Percentiles rank a stretch among this genome's conserved stretches.
These are phyloP conservation scores for Hypomyces rosellus DNA, from an alignment of 2,329 filamentous ascomycete species.

Conservation along the genomic window DNA sequence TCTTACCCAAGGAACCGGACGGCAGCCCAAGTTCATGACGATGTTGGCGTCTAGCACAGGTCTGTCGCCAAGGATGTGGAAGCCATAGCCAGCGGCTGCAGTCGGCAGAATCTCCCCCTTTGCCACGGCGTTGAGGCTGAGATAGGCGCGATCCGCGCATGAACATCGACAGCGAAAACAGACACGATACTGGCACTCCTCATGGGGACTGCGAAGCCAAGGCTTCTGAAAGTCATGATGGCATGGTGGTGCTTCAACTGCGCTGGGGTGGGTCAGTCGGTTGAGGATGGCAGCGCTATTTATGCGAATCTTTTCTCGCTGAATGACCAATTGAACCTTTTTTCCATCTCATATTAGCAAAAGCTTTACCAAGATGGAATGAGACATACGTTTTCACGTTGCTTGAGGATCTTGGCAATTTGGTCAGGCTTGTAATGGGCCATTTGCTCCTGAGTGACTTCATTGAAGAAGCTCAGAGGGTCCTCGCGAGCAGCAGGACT, in stretches of 20 bases:
- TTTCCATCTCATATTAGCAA: neutral
- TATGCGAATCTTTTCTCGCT: constrained; percentile 20
- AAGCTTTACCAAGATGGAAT: constrained; percentile 3
- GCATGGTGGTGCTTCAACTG: constrained; percentile 13
- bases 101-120: constrained; percentile 44
- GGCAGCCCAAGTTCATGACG: constrained; percentile 35
- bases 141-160: constrained; percentile 36
- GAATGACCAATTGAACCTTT: constrained; percentile 29
- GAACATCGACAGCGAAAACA: constrained; percentile 44
- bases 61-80: constrained; percentile 37
- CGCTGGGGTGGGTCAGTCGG: constrained; percentile 12
- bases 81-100: constrained; percentile 47
- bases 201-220: constrained; percentile 30
- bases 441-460: constrained; percentile 37
- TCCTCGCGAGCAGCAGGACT: constrained; percentile 37
- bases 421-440: constrained; percentile 41
- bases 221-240: constrained; percentile 23
- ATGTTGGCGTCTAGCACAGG: constrained; percentile 36
- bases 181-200: constrained; percentile 45
- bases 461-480: constrained; percentile 39
- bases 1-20: constrained; percentile 31
- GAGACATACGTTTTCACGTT: constrained; percentile 41
- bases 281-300: constrained; percentile 18
- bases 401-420: constrained; percentile 40
- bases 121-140: constrained; percentile 45